Base-by-base conservation (phyloP, 768 basidiomycete genomes). In the Termitomyces sp. region DNA sequence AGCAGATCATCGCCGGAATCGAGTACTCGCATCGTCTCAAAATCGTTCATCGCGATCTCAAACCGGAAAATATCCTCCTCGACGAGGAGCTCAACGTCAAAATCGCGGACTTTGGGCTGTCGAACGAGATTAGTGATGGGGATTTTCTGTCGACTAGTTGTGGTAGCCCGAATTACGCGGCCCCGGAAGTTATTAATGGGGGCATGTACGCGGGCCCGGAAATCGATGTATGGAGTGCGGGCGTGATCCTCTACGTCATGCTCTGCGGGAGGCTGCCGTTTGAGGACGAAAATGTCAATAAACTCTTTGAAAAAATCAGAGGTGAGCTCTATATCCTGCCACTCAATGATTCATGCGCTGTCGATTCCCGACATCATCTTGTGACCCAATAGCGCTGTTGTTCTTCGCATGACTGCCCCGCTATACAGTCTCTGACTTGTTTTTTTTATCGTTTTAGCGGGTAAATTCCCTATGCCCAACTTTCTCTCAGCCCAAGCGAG, bases 171-270 rank as follows among this genome's bases (percentile, higher is more conserved):
- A 98, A 99, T 71, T 99, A 99, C 66, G 97, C 97, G 55, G 96
- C 97, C 0, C 97, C 97, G 1, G 97, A 99, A 68, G 96, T 99
- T 66, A 97, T 99, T 62, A 84, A 88, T 18, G 97, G 97, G 5
- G 91, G 92, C 30, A 80, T 95, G 8, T 99, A 99, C 68, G 94
- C 94, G 0, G 97, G 97, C 0, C 95, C 96, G 0, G 97, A 98
- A 73, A 97, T 98, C 66, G 97, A 99, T 62, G 94, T 98, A 11
- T 99, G 97, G 97, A 94, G 92, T 64, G 92, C 92, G 55, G 97
- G 97, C 0, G 96, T 99, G n/a, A 98, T 99, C 63, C 82, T 99
- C 52, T 98, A 95, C 73, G 97, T 98, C 57, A 94, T 99, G 88
- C 81, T 99, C 5, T 95, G 92, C 67, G 97, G 96, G 5, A 78